These are phyloP conservation scores for Yamadazyma friedrichii DNA, from an alignment of 1,139 yeast species.

Conservation along the genomic window DNA sequence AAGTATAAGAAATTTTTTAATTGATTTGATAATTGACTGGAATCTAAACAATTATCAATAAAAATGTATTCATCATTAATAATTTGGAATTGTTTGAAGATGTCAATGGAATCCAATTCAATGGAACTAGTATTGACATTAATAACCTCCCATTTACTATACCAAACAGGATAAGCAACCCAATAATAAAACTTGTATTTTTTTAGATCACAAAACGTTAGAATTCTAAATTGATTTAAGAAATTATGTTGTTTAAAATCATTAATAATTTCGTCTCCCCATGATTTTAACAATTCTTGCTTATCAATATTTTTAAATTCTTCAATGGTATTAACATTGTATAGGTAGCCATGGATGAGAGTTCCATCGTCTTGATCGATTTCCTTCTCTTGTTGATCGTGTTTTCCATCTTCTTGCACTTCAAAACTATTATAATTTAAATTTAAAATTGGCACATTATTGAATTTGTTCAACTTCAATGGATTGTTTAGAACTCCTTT, in stretches of 20 bases:
- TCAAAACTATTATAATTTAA: slow-evolving; percentile 42
- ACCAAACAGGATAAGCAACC: slow-evolving; percentile 76
- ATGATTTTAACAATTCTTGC: slow-evolving; percentile 44
- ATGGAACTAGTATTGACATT: slow-evolving; percentile 5
- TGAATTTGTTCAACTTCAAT: slow-evolving; percentile 34
- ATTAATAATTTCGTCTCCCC: slow-evolving; percentile 35
- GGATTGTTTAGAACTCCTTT: slow-evolving; percentile 37
- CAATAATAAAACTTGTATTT: slow-evolving; percentile 86
- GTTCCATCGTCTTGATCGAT: slow-evolving; percentile 1
- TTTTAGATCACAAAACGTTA: slow-evolving; percentile 84
- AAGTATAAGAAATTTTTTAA: slow-evolving; percentile 51
- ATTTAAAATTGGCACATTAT: slow-evolving; percentile 39
- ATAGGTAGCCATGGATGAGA: slow-evolving; percentile 36
- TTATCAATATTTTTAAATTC: slow-evolving; percentile 75
- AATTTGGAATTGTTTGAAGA: slow-evolving; percentile 2
- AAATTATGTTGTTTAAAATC: slow-evolving; percentile 12
- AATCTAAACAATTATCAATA: slow-evolving; percentile 56
- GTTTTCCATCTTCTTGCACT: neutral
- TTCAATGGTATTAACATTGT: slow-evolving; percentile 79
- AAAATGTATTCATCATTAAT: slow-evolving; percentile 42
- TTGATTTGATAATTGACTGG: slow-evolving; percentile 56
- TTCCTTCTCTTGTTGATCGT: neutral
- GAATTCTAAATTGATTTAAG: slow-evolving; percentile 45
- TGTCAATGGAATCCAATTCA: slow-evolving; percentile 2
- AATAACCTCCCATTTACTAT: slow-evolving; percentile 38